phyloP scores from a whole-genome alignment of 176 grass and related monocot species.

The Otatea glauca region DNA sequence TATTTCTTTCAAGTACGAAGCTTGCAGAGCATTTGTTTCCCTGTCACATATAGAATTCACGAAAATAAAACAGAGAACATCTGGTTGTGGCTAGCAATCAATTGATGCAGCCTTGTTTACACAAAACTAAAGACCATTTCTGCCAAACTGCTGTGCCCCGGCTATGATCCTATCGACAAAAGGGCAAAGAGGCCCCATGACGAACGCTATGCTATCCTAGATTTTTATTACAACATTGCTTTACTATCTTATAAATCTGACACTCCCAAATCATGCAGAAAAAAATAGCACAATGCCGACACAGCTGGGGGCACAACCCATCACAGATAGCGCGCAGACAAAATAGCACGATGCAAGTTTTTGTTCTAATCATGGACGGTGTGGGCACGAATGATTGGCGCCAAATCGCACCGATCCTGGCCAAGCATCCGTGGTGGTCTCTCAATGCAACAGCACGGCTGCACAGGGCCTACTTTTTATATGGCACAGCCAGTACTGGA shows the following conservation, averaged over 20 bases:
- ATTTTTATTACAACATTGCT: too few relatives aligned
- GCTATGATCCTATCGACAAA: constrained; percentile 30
- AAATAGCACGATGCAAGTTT: background rate
- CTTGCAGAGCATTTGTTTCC: background rate
- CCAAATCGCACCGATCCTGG: constrained; percentile 13
- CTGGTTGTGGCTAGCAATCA: background rate
- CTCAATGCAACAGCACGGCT: constrained; percentile 30
- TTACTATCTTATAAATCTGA: background rate
- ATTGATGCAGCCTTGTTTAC: background rate
- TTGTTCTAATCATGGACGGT: background rate
- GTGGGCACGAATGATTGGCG: constrained; percentile 41
- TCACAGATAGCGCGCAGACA: background rate
- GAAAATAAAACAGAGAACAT: background rate
- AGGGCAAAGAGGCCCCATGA: background rate
- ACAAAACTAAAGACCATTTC: background rate
- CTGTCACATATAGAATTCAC: background rate
- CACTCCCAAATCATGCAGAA: background rate
- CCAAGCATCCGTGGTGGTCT: constrained; percentile 47
- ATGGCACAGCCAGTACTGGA: constrained; percentile 28
- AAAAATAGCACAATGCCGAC: background rate
- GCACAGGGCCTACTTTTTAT: background rate
- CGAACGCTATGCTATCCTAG: background rate
- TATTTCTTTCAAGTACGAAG: background rate
- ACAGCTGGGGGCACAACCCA: background rate
- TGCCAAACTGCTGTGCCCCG: constrained; percentile 33